Base-by-base conservation (phyloP, 768 basidiomycete genomes). In the Strobilomyces echinocephalus region DNA sequence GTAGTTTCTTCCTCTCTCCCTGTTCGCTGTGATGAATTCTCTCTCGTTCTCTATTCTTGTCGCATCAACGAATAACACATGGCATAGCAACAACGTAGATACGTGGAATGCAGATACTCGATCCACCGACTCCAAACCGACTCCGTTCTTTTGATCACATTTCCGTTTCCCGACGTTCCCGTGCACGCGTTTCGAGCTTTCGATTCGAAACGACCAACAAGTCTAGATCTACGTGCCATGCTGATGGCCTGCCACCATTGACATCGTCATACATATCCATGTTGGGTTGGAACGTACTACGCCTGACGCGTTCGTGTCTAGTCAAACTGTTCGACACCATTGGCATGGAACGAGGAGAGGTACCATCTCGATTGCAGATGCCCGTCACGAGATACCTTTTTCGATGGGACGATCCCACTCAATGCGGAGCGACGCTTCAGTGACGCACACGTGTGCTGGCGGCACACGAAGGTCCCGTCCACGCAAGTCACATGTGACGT, bases 1-100 rank as follows among this genome's bases (percentile, higher is more conserved):
- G 53, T 49, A 56, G 33, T 40, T 44, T 46, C 47, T 44, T 51
- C 39, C 36, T 48, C 34, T 30, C 12, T 28, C 9, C 18, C 20
- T 15, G 6, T 58, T 40, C 5, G 14, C 41, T 33, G 20, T 44
- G 26, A 47, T 39, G 16, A 46, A 42, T 33, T 40, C 43, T 16
- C 61, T 21, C 24, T 51, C 35, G 7, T 36, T 34, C 15, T 31
- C 33, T 14, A 26, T 43, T 56, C 45, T 30, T 33, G 18, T 46
- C n/a, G 30, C 58, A 56, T 46, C 20, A 40, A 35, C 16, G 24
- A 59, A 46, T 36, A 39, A 24, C 39, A 45, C 14, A 46, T 39
- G n/a, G 20, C 45, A 47, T 31, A 6, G 39, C 26, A 48, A 30
- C 28, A 46, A 48, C 26, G 26, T 34, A 31, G 46, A 18, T 11